A percentile compares a stretch with the other conserved stretches of the same genome.
Evolutionary conservation across 2,329 filamentous ascomycete genomes (phyloP).

Genomic region (Aureobasidium sp.): DNA sequence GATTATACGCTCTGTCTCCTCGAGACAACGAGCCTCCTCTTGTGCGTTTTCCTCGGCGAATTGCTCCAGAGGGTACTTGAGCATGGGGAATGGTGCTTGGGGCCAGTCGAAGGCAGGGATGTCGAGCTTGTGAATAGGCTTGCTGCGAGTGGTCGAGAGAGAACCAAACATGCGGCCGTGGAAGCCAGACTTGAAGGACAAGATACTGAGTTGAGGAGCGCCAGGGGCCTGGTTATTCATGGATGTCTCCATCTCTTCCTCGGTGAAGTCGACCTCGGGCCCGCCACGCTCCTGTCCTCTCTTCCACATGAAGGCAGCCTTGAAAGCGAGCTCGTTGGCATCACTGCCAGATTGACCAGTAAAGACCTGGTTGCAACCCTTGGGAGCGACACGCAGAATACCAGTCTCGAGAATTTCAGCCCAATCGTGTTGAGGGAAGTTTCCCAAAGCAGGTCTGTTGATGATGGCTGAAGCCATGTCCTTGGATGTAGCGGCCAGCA

Average conservation of each 20-base stretch:
- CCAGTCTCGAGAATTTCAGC: constrained; percentile 78
- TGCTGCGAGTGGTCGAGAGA: constrained; percentile 87
- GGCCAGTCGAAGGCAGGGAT: constrained; percentile 96
- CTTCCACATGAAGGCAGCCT: constrained; percentile 93
- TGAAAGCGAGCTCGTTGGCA: constrained; percentile 93
- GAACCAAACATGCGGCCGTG: constrained; percentile 90
- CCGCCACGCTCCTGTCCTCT: constrained; percentile 83
- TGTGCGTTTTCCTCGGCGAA: constrained; percentile 79
- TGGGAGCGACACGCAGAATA: constrained; percentile 81
- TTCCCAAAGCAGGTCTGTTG: constrained; percentile 88
- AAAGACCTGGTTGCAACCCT: constrained; percentile 86
- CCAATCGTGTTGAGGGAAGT: constrained; percentile 89
- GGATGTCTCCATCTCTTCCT: constrained; percentile 73
- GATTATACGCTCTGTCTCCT: constrained; percentile 84
- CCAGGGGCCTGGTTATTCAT: constrained; percentile 88
- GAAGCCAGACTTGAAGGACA: constrained; percentile 88
- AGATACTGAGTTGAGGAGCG: constrained; percentile 79
- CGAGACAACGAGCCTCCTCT: constrained; percentile 81
- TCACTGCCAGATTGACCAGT: constrained; percentile 89
- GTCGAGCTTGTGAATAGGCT: constrained; percentile 93
- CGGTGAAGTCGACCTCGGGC: constrained; percentile 76
- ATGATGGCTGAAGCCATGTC: constrained; percentile 83
- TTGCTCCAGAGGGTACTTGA: constrained; percentile 86
- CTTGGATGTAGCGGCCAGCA: constrained; percentile 72
- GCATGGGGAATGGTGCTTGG: constrained; percentile 85